Evolutionary conservation across 441 rosid genomes (phyloP).

Genomic region (Macaranga tanarius): DNA sequence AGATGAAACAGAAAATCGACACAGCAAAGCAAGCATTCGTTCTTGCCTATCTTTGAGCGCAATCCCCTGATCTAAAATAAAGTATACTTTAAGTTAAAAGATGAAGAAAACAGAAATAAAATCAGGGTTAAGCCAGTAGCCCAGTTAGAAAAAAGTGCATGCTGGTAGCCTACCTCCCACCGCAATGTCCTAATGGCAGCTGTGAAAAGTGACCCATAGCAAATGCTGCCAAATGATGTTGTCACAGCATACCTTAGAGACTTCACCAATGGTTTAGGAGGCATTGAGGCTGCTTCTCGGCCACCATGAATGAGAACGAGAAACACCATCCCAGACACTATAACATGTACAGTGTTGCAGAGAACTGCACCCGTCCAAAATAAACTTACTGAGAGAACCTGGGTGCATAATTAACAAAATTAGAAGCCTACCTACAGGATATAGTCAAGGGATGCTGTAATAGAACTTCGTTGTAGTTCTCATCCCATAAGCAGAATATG

Average conservation of each 20-base stretch:
- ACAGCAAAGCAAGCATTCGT: slow-evolving; percentile 93
- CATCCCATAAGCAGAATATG: slow-evolving; percentile 27
- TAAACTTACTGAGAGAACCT: slow-evolving; percentile 90
- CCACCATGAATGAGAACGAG: slow-evolving; percentile 84
- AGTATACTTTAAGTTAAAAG: slow-evolving; percentile 19
- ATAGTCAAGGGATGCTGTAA: slow-evolving; percentile 18
- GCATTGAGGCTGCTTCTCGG: slow-evolving; percentile 69
- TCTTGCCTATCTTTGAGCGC: slow-evolving; percentile 92
- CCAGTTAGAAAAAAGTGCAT: slow-evolving; percentile 14
- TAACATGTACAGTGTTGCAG: slow-evolving; percentile 91
- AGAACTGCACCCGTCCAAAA: slow-evolving; percentile 98
- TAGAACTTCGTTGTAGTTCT: slow-evolving; percentile 26
- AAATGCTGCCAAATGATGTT: slow-evolving; percentile 92
- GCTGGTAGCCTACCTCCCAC: slow-evolving; percentile 69
- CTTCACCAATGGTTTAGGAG: slow-evolving; percentile 64
- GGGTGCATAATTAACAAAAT: slow-evolving; percentile 34
- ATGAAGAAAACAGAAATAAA: slow-evolving; percentile 4
- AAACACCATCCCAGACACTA: slow-evolving; percentile 93
- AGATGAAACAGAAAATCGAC: slow-evolving; percentile 87
- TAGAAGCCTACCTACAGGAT: slow-evolving; percentile 12
- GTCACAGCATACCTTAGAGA: slow-evolving; percentile 79
- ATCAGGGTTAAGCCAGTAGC: slow-evolving; percentile 12
- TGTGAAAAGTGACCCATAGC: slow-evolving; percentile 95
- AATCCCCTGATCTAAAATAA: slow-evolving; percentile 77
- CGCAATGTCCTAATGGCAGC: slow-evolving; percentile 93